A percentile compares a stretch with the other conserved stretches of the same genome.
Evolutionary conservation across 1,284 basidiomycete species (phyloP).

Genomic region (Leccinum fuscescens): DNA sequence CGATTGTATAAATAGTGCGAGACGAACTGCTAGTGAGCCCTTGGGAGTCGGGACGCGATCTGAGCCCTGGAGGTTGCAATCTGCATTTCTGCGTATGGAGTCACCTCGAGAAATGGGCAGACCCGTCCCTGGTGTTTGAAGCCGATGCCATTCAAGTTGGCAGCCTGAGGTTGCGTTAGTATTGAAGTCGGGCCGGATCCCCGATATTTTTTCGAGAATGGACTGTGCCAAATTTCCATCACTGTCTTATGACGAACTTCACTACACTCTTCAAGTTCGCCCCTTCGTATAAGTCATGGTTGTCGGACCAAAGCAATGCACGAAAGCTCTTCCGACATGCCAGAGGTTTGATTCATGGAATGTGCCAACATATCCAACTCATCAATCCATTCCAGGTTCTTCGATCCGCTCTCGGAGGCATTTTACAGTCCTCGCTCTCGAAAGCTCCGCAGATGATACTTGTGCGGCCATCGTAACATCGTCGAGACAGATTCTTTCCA

Average conservation of each 20-base stretch:
- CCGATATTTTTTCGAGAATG: too few relatives aligned
- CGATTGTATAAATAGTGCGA: background rate
- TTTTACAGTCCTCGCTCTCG: conserved; percentile 77
- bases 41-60: too few relatives aligned
- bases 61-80: too few relatives aligned
- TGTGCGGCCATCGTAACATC: conserved; percentile 81
- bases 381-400: background rate
- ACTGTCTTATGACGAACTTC: too few relatives aligned
- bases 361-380: background rate
- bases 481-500: conserved; percentile 68
- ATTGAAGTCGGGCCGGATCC: too few relatives aligned
- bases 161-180: too few relatives aligned
- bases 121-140: too few relatives aligned
- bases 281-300: background rate
- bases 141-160: too few relatives aligned
- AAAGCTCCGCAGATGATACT: conserved; percentile 88
- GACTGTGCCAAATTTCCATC: too few relatives aligned
- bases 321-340: background rate
- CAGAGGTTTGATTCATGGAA: background rate
- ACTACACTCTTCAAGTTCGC: background rate
- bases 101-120: too few relatives aligned
- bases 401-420: background rate
- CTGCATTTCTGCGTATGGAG: too few relatives aligned
- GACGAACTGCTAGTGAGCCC: too few relatives aligned
- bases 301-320: background rate